Evolutionary conservation across 768 basidiomycete species (phyloP).

Genomic region (Cantharellus anzutake): DNA sequence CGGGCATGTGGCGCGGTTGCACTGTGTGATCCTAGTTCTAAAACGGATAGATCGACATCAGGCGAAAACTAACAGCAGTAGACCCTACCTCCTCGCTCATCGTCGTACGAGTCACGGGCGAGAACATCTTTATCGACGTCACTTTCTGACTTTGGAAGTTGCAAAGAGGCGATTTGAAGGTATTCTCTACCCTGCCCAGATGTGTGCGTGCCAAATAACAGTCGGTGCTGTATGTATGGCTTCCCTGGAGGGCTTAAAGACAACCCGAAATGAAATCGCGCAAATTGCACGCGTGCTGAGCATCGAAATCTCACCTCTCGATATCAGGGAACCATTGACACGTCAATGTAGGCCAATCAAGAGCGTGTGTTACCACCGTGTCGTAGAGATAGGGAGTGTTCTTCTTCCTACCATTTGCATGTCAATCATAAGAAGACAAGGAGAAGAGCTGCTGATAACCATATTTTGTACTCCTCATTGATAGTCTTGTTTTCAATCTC

Average conservation of each 20-base stretch:
- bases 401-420: constrained; percentile 48
- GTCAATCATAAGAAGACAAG: neutral
- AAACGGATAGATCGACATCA: neutral
- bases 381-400: constrained; percentile 98
- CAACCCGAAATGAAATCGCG: neutral
- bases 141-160: constrained; percentile 63
- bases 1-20: constrained; percentile 39
- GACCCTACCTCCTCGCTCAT: constrained; percentile 49
- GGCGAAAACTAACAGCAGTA: neutral
- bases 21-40: constrained; percentile 1
- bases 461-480: constrained; percentile 18
- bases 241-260: constrained; percentile 65
- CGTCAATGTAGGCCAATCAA: constrained; percentile 95
- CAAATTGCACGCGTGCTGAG: neutral
- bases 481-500: constrained; percentile 19
- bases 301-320: constrained; percentile 45
- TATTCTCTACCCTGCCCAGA: constrained; percentile 88
- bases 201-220: constrained; percentile 94
- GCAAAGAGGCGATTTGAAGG: constrained; percentile 86
- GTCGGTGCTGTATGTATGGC: constrained; percentile 84
- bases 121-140: constrained; percentile 55
- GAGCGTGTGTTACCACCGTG: constrained; percentile 87
- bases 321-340: constrained; percentile 99
- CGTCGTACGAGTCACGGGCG: constrained; percentile 66
- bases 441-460: neutral